These are phyloP conservation scores for Stemphylium lycopersici DNA, from an alignment of 2,329 filamentous ascomycete genomes.

Conservation along the genomic window DNA sequence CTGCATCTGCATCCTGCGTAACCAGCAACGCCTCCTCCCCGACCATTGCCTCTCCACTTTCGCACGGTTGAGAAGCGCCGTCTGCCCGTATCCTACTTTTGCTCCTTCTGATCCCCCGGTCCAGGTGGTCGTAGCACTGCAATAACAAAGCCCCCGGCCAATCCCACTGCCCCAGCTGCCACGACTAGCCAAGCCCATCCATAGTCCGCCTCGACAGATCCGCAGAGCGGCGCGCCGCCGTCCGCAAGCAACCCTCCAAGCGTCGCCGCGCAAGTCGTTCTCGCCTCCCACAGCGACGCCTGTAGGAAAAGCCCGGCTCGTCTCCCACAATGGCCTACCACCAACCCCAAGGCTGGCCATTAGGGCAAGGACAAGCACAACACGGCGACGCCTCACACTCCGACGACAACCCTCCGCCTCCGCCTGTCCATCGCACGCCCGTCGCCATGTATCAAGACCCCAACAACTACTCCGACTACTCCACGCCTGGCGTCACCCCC, in stretches of 20 bases:
- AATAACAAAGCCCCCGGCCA: slow-evolving; percentile 7
- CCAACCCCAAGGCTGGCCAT: slow-evolving; percentile 27
- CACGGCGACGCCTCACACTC: slow-evolving; percentile 26
- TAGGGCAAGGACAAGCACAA: slow-evolving; percentile 17
- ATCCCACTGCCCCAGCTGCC: not conserved
- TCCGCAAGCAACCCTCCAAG: slow-evolving; percentile 4
- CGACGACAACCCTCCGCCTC: slow-evolving; percentile 41
- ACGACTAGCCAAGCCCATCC: slow-evolving; percentile 6
- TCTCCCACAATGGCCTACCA: slow-evolving; percentile 28
- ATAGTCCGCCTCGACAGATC: slow-evolving; percentile 11
- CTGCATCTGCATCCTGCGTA: slow-evolving; percentile 2
- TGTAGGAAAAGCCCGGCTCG: slow-evolving; percentile 6
- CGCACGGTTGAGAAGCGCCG: not conserved
- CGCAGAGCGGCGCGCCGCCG: slow-evolving; percentile 22
- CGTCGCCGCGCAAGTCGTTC: slow-evolving; percentile 6
- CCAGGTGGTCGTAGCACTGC: not conserved
- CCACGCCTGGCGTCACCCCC: slow-evolving; percentile 57
- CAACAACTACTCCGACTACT: slow-evolving; percentile 45
- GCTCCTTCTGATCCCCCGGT: not conserved
- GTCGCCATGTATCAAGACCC: slow-evolving; percentile 35
- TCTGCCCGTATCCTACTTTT: not conserved
- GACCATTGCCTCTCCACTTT: not conserved
- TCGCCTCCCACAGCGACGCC: slow-evolving; percentile 13
- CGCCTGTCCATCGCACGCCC: slow-evolving; percentile 41
- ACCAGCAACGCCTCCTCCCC: slow-evolving; percentile 1